Percentiles rank a stretch among this genome's conserved stretches.
Evolutionary conservation across 75 land plant species (phyloP).

Genomic region (Pseudotsuga menziesii): DNA sequence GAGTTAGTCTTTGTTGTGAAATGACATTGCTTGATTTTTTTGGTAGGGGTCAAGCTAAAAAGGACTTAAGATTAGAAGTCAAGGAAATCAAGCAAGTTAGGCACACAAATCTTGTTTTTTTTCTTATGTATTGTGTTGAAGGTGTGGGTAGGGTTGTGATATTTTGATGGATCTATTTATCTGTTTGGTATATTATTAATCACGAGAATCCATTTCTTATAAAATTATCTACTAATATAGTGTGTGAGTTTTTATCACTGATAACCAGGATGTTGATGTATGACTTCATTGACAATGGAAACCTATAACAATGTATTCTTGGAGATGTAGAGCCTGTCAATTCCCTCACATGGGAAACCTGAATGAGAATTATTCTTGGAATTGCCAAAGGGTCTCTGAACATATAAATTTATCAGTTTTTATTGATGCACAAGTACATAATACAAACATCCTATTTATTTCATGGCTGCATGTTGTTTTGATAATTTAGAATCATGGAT

Average conservation of each 20-base stretch:
- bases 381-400: constrained; percentile 78
- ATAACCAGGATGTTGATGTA: constrained; percentile 85
- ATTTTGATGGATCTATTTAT: not conserved
- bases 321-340: constrained; percentile 68
- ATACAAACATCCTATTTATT: too few species aligned
- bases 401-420: not conserved
- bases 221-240: not conserved
- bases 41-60: constrained; percentile 87
- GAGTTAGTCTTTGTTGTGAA: too few species aligned
- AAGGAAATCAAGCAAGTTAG: constrained; percentile 92
- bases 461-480: too few species aligned
- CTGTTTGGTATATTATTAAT: not conserved
- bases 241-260: constrained; percentile 2
- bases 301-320: constrained; percentile 94
- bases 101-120: constrained; percentile 83
- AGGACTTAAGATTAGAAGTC: constrained; percentile 94
- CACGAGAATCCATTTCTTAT: not conserved
- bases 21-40: not conserved
- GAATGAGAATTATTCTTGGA: constrained; percentile 73
- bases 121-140: constrained; percentile 90
- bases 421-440: too few species aligned
- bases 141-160: constrained; percentile 70
- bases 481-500: not conserved
- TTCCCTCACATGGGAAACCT: too few species aligned
- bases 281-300: constrained; percentile 92